Evolutionary conservation across 129 eudicot genomes (phyloP).

Genomic region (Helichrysum umbraculigerum): DNA sequence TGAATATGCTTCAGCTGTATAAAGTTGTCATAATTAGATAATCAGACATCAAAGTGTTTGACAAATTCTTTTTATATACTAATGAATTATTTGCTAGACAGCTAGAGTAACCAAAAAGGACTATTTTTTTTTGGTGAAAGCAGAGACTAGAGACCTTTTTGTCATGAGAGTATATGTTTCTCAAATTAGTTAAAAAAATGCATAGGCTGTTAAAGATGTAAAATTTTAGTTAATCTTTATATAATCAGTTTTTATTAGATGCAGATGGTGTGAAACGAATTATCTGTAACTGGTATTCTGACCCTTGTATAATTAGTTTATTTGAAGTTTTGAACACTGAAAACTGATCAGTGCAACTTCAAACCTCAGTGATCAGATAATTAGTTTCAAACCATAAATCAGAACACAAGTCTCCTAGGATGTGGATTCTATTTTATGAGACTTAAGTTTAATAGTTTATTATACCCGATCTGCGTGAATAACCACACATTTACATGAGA

Average conservation of each 20-base stretch:
- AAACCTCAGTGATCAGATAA: background rate
- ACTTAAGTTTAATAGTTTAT: background rate
- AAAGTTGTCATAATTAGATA: background rate
- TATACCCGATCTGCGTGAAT: background rate
- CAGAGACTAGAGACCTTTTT: background rate
- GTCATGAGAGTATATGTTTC: background rate
- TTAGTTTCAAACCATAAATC: background rate
- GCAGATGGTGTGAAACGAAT: conserved; percentile 5
- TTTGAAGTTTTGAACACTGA: background rate
- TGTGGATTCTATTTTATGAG: background rate
- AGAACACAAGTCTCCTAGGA: background rate
- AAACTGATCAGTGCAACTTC: conserved; percentile 11
- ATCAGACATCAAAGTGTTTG: background rate
- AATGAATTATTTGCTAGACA: background rate
- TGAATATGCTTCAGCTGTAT: background rate
- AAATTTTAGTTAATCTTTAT: background rate
- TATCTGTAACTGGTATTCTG: background rate
- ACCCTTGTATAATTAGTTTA: background rate
- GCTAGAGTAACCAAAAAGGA: background rate
- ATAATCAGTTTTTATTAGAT: background rate
- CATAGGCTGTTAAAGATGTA: background rate
- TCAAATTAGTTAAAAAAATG: background rate
- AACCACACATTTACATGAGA: background rate
- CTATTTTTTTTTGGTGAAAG: background rate
- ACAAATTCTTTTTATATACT: background rate